Conservation (phyloP, 1,139 yeast genomes). For the Kluyveromyces sp. region DNA sequence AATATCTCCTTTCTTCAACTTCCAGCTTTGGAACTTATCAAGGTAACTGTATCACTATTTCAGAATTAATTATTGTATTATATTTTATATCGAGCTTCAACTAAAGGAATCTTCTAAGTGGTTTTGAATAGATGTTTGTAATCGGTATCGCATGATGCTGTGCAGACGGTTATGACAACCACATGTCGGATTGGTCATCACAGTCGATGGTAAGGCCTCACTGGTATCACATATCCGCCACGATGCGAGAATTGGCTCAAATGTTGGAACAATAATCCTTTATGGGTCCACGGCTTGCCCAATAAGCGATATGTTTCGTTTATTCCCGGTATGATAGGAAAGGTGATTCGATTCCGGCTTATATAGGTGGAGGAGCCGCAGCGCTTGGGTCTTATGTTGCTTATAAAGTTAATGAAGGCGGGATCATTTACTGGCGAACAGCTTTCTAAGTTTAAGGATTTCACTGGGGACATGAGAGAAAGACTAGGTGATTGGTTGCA, state of each 20-base stretch:
- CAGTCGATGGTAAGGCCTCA: neutral
- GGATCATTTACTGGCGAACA: constrained; percentile 62
- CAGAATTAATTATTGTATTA: too few species aligned
- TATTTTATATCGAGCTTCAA: too few species aligned
- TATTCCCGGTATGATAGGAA: constrained; percentile 48
- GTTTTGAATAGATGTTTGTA: neutral
- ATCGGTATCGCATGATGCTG: neutral
- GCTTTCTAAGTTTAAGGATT: constrained; percentile 51
- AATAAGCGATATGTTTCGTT: constrained; percentile 28
- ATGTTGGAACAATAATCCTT: neutral
- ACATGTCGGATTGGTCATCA: neutral
- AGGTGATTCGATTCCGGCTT: constrained; percentile 63
- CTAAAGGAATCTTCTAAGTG: neutral
- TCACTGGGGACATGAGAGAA: constrained; percentile 34
- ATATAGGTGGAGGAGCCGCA: constrained; percentile 82
- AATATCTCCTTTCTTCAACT: too few species aligned
- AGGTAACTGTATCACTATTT: too few species aligned
- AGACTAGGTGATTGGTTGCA: constrained; percentile 25
- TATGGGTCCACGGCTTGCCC: neutral
- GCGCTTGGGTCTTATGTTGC: constrained; percentile 93
- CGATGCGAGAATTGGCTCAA: neutral
- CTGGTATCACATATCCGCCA: neutral
- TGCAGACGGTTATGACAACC: neutral
- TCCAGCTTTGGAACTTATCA: too few species aligned
- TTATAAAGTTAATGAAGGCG: constrained; percentile 87